A percentile compares a stretch with the other conserved stretches of the same genome.
Evolutionary conservation across 495 filamentous ascomycete species (phyloP).

Genomic region (Xanthoparmelia taractica): DNA sequence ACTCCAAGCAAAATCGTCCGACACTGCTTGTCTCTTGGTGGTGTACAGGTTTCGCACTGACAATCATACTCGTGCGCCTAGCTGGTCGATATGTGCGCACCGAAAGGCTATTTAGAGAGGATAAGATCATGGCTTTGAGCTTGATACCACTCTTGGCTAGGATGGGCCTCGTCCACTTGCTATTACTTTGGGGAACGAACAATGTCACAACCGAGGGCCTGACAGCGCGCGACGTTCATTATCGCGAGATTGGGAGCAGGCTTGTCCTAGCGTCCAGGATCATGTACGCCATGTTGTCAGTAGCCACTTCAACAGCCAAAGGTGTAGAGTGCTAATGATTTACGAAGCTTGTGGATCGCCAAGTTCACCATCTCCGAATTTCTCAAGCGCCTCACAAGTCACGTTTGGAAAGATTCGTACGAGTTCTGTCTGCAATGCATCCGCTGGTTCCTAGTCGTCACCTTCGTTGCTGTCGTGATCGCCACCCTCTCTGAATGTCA

Average conservation of each 20-base stretch:
- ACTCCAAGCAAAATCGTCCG: slow-evolving; percentile 53
- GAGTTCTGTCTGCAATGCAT: slow-evolving; percentile 59
- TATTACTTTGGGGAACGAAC: slow-evolving; percentile 82
- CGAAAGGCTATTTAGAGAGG: slow-evolving; percentile 75
- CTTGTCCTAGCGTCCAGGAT: slow-evolving; percentile 47
- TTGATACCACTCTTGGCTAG: slow-evolving; percentile 72
- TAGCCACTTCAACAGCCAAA: not conserved
- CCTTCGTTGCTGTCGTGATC: slow-evolving; percentile 72
- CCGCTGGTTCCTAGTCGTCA: slow-evolving; percentile 62
- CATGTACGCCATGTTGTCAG: slow-evolving; percentile 53
- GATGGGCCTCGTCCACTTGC: slow-evolving; percentile 79
- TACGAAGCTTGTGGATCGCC: slow-evolving; percentile 73
- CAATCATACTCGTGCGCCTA: slow-evolving; percentile 71
- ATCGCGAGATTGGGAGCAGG: slow-evolving; percentile 44
- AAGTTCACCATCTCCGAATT: slow-evolving; percentile 90
- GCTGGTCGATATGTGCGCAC: slow-evolving; percentile 72
- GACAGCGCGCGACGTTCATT: slow-evolving; percentile 35
- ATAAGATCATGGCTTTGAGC: slow-evolving; percentile 74
- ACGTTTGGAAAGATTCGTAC: slow-evolving; percentile 64
- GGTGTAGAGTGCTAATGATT: slow-evolving; percentile 3
- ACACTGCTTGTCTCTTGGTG: slow-evolving; percentile 90
- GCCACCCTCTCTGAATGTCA: slow-evolving; percentile 78
- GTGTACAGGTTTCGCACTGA: slow-evolving; percentile 75
- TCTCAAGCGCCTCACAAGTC: slow-evolving; percentile 66
- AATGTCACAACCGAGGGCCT: slow-evolving; percentile 49